Evolutionary conservation across 495 filamentous ascomycete genomes (phyloP).

Genomic region (Xylaria cubensis): DNA sequence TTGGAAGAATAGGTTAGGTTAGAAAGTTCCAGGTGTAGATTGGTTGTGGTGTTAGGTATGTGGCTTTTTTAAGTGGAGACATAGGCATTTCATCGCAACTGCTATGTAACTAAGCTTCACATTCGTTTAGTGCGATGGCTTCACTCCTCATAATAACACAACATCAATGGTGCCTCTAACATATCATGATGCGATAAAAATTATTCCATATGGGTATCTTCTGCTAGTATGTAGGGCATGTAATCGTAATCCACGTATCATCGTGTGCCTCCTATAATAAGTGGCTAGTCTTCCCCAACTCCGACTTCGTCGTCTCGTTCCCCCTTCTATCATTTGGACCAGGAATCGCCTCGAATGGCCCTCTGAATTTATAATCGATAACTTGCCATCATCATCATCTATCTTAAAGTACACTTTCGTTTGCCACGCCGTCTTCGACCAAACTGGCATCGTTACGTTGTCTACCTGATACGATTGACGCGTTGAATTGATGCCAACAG

Average conservation of each 20-base stretch:
- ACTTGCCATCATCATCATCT: background rate
- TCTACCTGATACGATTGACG: slow-evolving; percentile 27
- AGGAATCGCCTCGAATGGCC: background rate
- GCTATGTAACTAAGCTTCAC: background rate
- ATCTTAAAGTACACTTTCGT: slow-evolving; percentile 3
- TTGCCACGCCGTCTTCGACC: slow-evolving; percentile 25
- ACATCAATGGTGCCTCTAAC: background rate
- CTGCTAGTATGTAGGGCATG: slow-evolving; percentile 3
- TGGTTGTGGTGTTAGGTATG: background rate
- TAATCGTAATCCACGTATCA: slow-evolving; percentile 3
- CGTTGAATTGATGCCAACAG: slow-evolving; percentile 55
- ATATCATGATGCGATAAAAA: background rate
- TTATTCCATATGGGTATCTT: slow-evolving; percentile 22
- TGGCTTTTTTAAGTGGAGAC: slow-evolving; percentile 11
- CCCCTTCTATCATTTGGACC: background rate
- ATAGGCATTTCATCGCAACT: background rate
- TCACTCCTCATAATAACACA: background rate
- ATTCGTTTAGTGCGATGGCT: background rate
- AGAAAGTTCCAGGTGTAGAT: background rate
- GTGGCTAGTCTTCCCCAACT: background rate
- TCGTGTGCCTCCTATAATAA: background rate
- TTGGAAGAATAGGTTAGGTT: background rate
- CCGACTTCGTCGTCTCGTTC: background rate
- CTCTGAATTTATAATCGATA: background rate
- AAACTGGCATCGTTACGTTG: slow-evolving; percentile 28